These are phyloP conservation scores for Rhizopogon vulgaris DNA, from an alignment of 768 basidiomycete genomes.

Conservation along the genomic window DNA sequence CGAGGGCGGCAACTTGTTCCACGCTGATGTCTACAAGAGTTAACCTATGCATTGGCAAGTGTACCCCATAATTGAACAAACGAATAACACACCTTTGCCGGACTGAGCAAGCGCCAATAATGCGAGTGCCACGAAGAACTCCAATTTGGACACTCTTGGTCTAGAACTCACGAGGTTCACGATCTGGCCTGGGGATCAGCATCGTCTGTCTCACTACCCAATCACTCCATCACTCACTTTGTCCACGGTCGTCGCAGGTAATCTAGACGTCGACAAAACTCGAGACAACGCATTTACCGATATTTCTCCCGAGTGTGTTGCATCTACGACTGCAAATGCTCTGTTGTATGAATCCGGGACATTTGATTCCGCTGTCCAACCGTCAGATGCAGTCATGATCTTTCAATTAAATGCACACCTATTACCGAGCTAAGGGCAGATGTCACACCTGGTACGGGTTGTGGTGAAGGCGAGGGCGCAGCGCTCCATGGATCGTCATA, in stretches of 20 bases:
- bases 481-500: conserved; percentile 85
- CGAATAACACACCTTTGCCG: conserved; percentile 52
- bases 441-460: conserved; percentile 45
- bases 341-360: conserved; percentile 73
- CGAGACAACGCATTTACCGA: conserved; percentile 82
- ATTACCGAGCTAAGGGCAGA: conserved; percentile 65
- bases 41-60: neutral
- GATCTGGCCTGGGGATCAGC: conserved; percentile 45
- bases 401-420: conserved; percentile 32
- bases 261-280: conserved; percentile 66
- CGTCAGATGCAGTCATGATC: neutral
- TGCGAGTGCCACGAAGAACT: conserved; percentile 89
- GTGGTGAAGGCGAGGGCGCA: conserved; percentile 64
- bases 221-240: conserved; percentile 38
- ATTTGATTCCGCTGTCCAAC: conserved; percentile 61
- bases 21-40: conserved; percentile 60
- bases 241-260: conserved; percentile 81
- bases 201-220: neutral
- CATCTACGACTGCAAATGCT: conserved; percentile 70
- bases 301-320: conserved; percentile 63
- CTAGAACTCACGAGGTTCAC: conserved; percentile 82
- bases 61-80: conserved; percentile 1
- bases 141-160: conserved; percentile 76
- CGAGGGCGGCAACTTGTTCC: conserved; percentile 73
- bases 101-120: conserved; percentile 83